Base-by-base conservation (phyloP, 2,329 filamentous ascomycete genomes). In the Phyllachora maydis region DNA sequence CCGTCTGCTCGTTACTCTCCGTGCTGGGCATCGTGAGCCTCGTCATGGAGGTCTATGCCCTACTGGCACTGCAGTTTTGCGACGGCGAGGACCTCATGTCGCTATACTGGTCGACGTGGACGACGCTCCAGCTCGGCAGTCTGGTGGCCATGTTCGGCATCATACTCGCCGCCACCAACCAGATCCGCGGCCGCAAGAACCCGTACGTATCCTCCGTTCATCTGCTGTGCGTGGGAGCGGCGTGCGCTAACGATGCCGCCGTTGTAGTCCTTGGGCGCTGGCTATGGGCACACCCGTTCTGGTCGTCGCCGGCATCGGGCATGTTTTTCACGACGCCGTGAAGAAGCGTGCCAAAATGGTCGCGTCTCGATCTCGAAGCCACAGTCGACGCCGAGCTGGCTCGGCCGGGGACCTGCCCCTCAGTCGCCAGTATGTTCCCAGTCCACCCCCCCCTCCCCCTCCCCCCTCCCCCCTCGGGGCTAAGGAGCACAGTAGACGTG, bases 81-180 rank as follows among this genome's bases (percentile, higher is more conserved):
- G 59, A 64, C 18, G 62, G 61, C 7, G 64, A 69, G 33, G 57
- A 66, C 32, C 50, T 68, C 26, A 65, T 66, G 43, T 52, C 55
- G 2, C 43, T 68, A 0, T 67, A 65, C 40, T 68, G 63, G 63
- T 57, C 62, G 0, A 65, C 62, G 2, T 68, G 62, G 59, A 63
- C 59, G 12, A 61, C 65, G 50, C 45, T 65, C 4, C 63, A 68
- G 33, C 43, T 67, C 3, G 64, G 63, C 5, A 59, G 59, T 2
- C 43, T 64, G 29, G 65, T 67, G 17, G 64, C 64, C 28, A 64
- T 67, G 35, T 38, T 56, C 8, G 64, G 64, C 14, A 59, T 68
- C 29, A 54, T 63, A 21, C 43, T 68, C 3, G 53, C 61, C 18
- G 41, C 65, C 14, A 48, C 51, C 17, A 58, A 66, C 30, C 48